A percentile compares a stretch with the other conserved stretches of the same genome.
phyloP scores from a whole-genome alignment of 1,284 basidiomycete species.

The Ustilago xerochloae region DNA sequence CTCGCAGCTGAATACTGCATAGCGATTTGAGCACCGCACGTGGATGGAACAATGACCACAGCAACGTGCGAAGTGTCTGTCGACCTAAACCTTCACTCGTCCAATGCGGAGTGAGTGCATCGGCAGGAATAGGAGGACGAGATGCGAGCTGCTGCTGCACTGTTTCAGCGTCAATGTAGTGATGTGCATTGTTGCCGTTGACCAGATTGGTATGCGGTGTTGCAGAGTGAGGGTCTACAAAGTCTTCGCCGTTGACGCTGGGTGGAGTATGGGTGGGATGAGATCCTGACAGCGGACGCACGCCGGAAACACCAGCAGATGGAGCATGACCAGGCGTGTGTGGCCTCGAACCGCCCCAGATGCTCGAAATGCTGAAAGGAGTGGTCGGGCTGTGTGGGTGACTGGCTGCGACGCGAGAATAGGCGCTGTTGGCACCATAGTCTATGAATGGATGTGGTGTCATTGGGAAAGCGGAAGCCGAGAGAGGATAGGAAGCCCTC shows the following conservation, averaged over 20 bases:
- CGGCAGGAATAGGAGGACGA: conserved; percentile 57
- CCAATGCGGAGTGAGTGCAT: conserved; percentile 64
- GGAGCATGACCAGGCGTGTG: conserved; percentile 52
- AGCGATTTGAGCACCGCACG: conserved; percentile 54
- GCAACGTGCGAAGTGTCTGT: conserved; percentile 49
- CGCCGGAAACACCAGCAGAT: conserved; percentile 5
- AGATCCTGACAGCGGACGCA: conserved; percentile 48
- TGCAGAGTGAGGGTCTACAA: conserved; percentile 19
- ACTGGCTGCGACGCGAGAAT: conserved; percentile 38
- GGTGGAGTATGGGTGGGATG: conserved; percentile 43
- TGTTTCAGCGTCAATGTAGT: conserved; percentile 43
- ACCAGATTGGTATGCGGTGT: conserved; percentile 13
- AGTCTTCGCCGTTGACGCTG: conserved; percentile 59
- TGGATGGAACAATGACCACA: conserved; percentile 62
- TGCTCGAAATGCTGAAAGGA: conserved; percentile 54
- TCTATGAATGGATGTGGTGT: conserved; percentile 65
- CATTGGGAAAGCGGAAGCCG: conserved; percentile 40
- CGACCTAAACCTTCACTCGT: conserved; percentile 60
- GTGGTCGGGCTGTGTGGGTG: conserved; percentile 54
- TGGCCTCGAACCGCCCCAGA: conserved; percentile 55
- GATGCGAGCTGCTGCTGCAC: conserved; percentile 39
- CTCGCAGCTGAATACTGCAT: conserved; percentile 63
- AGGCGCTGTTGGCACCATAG: conserved; percentile 49
- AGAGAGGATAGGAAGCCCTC: conserved; percentile 26
- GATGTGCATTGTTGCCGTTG: conserved; percentile 26